Conservation (phyloP, 164 flowering plant genomes). For the Liriodendron chinense region DNA sequence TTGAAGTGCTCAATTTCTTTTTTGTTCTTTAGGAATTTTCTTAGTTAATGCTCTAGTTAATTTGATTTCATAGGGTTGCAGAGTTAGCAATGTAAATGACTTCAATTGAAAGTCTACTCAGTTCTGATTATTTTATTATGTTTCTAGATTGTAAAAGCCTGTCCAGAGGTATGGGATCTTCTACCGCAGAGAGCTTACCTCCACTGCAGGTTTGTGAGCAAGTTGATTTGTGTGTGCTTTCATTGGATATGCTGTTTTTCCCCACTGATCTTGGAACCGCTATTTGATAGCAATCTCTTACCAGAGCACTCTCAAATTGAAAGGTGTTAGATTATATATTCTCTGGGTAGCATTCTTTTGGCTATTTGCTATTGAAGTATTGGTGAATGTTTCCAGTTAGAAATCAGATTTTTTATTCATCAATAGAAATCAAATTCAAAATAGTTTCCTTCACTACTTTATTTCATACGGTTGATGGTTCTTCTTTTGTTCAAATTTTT, state of each 20-base stretch:
- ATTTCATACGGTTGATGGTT: too few relatives aligned
- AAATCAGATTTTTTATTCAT: too few relatives aligned
- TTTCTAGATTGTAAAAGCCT: not conserved
- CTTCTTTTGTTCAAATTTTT: too few relatives aligned
- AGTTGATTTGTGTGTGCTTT: not conserved
- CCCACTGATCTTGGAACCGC: not conserved
- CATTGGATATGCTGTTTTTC: not conserved
- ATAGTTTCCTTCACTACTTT: too few relatives aligned
- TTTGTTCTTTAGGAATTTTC: too few relatives aligned
- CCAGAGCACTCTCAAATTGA: not conserved
- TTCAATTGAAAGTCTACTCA: not conserved
- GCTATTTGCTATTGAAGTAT: not conserved
- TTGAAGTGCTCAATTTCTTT: too few relatives aligned
- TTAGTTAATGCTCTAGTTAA: too few relatives aligned
- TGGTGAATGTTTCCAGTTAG: too few relatives aligned
- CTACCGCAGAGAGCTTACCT: not conserved
- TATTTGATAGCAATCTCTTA: not conserved
- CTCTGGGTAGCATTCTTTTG: not conserved
- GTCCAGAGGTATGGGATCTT: not conserved
- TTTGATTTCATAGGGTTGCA: too few relatives aligned
- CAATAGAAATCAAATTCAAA: too few relatives aligned
- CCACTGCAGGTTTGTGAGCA: conserved; percentile 1
- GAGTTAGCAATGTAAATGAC: not conserved
- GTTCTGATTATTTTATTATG: not conserved
- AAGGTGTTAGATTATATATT: not conserved